Conservation (phyloP, 768 basidiomycete species). For the Pleurotus pulmonarius region DNA sequence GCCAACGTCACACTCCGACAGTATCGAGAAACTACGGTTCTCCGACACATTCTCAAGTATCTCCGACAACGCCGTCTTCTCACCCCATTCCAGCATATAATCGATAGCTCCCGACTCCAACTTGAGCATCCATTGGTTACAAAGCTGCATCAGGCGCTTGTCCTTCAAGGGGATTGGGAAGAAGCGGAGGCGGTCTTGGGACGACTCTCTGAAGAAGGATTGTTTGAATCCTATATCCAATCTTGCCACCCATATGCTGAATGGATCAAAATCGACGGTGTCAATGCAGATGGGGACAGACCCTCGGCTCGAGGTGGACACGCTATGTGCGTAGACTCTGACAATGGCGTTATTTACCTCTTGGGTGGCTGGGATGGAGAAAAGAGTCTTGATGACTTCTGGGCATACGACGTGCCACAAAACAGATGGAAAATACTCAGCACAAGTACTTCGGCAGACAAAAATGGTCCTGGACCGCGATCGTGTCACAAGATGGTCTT, state of each 20-base stretch:
- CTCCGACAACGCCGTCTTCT: slow-evolving; percentile 73
- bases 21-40: slow-evolving; percentile 63
- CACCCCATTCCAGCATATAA: slow-evolving; percentile 57
- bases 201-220: slow-evolving; percentile 44
- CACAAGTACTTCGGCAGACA: slow-evolving; percentile 47
- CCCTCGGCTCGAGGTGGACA: slow-evolving; percentile 75
- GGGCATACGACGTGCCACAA: slow-evolving; percentile 60
- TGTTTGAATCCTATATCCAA: slow-evolving; percentile 61
- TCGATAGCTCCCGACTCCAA: slow-evolving; percentile 48
- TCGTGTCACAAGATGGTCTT: slow-evolving; percentile 84
- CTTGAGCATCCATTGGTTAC: slow-evolving; percentile 73
- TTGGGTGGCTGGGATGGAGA: slow-evolving; percentile 80
- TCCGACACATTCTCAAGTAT: slow-evolving; percentile 72
- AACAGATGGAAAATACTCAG: slow-evolving; percentile 64
- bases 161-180: slow-evolving; percentile 64
- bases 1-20: slow-evolving; percentile 18
- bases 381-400: slow-evolving; percentile 73
- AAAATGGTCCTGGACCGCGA: slow-evolving; percentile 65
- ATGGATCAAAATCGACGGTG: slow-evolving; percentile 59
- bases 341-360: slow-evolving; percentile 62
- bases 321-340: slow-evolving; percentile 74
- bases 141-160: slow-evolving; percentile 56
- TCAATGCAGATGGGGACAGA: slow-evolving; percentile 61
- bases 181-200: slow-evolving; percentile 52
- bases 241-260: slow-evolving; percentile 54